Evolutionary conservation across 1,284 basidiomycete genomes (phyloP).

Genomic region (Ceratobasidium sp.): DNA sequence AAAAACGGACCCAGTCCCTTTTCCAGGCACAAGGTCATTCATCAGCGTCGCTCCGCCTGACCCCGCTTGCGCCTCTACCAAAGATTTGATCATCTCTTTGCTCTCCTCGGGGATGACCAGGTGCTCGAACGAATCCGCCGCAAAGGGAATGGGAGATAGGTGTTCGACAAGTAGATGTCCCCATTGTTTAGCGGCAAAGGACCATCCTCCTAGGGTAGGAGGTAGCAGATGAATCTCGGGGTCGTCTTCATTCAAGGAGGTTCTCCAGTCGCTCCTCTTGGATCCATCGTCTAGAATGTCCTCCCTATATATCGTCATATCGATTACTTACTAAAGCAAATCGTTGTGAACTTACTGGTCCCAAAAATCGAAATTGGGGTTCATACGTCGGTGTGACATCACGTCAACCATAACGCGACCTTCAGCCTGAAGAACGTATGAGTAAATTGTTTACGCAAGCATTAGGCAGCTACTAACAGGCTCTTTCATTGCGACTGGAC

Average conservation of each 20-base stretch:
- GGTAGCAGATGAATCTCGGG: neutral
- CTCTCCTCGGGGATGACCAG: neutral
- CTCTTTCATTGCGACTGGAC: neutral
- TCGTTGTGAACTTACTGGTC: neutral
- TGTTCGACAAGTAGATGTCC: neutral
- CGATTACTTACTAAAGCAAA: neutral
- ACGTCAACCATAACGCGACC: constrained; percentile 13
- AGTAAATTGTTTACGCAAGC: neutral
- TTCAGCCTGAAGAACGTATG: neutral
- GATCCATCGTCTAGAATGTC: neutral
- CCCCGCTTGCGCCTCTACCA: constrained; percentile 1
- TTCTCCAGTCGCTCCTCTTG: neutral
- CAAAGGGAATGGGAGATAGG: neutral
- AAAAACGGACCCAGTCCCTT: constrained; percentile 3
- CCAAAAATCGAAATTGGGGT: neutral
- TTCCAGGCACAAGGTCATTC: neutral
- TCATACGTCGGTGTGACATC: neutral
- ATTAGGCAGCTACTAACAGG: neutral
- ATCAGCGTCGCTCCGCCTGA: neutral
- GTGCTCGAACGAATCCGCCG: neutral
- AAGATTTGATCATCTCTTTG: neutral
- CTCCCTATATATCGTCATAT: neutral
- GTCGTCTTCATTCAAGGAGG: neutral
- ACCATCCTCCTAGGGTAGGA: neutral
- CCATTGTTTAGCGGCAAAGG: constrained; percentile 12